Evolutionary conservation across 441 rosid species (phyloP).

Genomic region (Populus hybrid): DNA sequence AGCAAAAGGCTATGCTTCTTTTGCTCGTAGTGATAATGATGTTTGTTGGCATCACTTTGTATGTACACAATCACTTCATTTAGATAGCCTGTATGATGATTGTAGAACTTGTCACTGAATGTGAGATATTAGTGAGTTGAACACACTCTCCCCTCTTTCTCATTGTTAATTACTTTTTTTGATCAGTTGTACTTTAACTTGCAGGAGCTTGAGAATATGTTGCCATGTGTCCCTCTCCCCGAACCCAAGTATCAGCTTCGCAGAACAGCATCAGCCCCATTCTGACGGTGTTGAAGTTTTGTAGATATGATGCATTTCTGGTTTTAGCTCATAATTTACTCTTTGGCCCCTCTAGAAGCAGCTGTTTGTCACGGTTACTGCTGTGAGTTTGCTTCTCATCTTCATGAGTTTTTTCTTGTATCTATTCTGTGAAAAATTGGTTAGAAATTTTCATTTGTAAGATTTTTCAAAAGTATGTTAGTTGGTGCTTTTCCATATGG

Average conservation of each 20-base stretch:
- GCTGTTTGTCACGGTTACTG: neutral
- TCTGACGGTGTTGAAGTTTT: constrained; percentile 36
- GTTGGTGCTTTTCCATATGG: too few relatives aligned
- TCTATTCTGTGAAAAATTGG: constrained; percentile 19
- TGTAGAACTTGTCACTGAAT: neutral
- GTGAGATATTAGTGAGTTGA: neutral
- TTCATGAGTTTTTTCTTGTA: constrained; percentile 16
- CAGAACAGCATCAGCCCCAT: constrained; percentile 71
- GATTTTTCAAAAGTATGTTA: constrained; percentile 14
- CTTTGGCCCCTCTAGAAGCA: neutral
- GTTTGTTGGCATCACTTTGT: neutral
- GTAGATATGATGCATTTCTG: constrained; percentile 31
- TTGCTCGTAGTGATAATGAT: neutral
- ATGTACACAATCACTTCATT: neutral
- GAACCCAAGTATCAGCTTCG: constrained; percentile 76
- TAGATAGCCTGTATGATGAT: too few relatives aligned
- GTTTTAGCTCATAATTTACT: constrained; percentile 10
- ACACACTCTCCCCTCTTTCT: neutral
- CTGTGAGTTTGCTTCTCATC: neutral
- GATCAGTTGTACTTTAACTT: neutral
- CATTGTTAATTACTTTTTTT: neutral
- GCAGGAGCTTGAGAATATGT: constrained; percentile 70
- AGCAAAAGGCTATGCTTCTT: neutral
- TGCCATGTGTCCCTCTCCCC: constrained; percentile 59
- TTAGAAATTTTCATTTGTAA: constrained; percentile 14